These are phyloP conservation scores for Botrytis sinoallii DNA, from an alignment of 2,329 filamentous ascomycete species.

Conservation along the genomic window DNA sequence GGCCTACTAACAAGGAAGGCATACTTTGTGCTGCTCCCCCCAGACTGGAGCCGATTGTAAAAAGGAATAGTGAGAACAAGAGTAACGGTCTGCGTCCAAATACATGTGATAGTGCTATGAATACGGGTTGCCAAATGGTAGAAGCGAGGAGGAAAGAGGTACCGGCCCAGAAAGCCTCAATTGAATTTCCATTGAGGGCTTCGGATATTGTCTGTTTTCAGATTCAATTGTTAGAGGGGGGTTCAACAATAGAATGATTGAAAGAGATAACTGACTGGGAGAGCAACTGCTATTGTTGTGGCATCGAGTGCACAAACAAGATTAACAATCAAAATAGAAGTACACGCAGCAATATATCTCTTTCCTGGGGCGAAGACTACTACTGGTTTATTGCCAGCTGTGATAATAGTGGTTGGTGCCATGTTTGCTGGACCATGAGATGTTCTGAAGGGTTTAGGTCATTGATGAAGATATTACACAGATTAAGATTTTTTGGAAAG, in stretches of 20 bases:
- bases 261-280: constrained; percentile 26
- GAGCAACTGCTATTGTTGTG: constrained; percentile 48
- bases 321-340: constrained; percentile 22
- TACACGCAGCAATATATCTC: constrained; percentile 10
- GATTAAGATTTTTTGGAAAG: neutral
- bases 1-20: constrained; percentile 34
- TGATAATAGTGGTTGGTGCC: neutral
- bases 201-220: constrained; percentile 49
- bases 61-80: constrained; percentile 25
- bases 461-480: neutral
- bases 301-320: constrained; percentile 64
- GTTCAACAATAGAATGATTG: neutral
- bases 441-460: neutral
- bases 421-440: neutral
- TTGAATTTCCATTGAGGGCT: constrained; percentile 48
- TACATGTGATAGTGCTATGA: constrained; percentile 30
- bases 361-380: neutral
- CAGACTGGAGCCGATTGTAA: constrained; percentile 33
- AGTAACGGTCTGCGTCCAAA: constrained; percentile 27
- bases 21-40: constrained; percentile 34
- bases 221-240: constrained; percentile 23
- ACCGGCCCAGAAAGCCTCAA: constrained; percentile 66
- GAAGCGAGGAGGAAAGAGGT: constrained; percentile 62
- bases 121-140: constrained; percentile 54
- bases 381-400: neutral